Percentiles rank a stretch among this genome's conserved stretches.
These are phyloP conservation scores for Volvox reticuliferus DNA, from an alignment of 139 green algal species.

Conservation along the genomic window DNA sequence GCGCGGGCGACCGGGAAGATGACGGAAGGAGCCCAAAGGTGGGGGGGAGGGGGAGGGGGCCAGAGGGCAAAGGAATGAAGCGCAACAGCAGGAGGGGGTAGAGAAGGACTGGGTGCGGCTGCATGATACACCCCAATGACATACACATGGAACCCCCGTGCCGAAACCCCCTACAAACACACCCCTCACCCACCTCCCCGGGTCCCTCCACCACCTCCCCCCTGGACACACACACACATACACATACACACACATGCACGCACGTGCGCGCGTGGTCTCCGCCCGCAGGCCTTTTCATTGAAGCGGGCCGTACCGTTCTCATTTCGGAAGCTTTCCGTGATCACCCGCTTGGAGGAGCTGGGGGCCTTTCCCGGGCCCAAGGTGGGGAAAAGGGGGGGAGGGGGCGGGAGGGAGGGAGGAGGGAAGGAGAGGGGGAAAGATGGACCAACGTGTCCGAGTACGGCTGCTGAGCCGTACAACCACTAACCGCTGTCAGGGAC, in stretches of 20 bases:
- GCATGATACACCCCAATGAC: background rate
- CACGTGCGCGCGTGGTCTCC: background rate
- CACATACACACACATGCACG: too few relatives aligned
- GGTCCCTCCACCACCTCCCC: too few relatives aligned
- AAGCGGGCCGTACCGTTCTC: constrained; percentile 79
- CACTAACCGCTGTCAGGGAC: too few relatives aligned
- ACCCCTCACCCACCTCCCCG: background rate
- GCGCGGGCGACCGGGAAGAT: constrained; percentile 56
- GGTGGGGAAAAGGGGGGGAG: background rate
- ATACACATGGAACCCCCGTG: background rate
- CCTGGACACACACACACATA: too few relatives aligned
- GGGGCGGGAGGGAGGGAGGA: too few relatives aligned
- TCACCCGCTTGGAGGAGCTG: constrained; percentile 67
- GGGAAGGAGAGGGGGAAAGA: too few relatives aligned
- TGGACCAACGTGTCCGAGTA: too few relatives aligned
- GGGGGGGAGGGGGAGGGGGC: constrained; percentile 31
- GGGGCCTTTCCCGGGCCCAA: constrained; percentile 50
- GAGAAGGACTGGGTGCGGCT: background rate
- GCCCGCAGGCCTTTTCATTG: constrained; percentile 39
- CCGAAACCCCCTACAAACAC: too few relatives aligned
- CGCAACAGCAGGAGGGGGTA: background rate
- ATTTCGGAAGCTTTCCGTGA: constrained; percentile 70
- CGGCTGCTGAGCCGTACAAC: too few relatives aligned
- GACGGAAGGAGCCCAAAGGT: background rate
- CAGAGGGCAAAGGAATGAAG: too few relatives aligned